A percentile compares a stretch with the other conserved stretches of the same genome.
Evolutionary conservation across 139 green algal species (phyloP).

Genomic region (Marvania coccoides): DNA sequence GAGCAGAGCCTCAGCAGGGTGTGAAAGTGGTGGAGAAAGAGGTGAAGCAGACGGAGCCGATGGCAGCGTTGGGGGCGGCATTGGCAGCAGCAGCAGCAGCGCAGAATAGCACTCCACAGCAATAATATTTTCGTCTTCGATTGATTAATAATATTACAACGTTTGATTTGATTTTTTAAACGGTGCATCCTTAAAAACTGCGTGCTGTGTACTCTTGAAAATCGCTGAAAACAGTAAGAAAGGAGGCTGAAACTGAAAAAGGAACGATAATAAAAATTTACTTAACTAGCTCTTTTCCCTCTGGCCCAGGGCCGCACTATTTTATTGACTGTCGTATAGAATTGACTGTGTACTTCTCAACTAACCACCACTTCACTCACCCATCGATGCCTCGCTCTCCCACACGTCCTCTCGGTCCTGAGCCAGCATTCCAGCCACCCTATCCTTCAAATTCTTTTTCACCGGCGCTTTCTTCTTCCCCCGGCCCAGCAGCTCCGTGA

Average conservation of each 20-base stretch:
- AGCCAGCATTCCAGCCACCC: slow-evolving; percentile 7
- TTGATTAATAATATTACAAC: background rate
- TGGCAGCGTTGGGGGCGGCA: background rate
- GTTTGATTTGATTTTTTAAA: background rate
- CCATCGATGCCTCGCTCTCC: background rate
- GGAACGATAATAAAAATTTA: background rate
- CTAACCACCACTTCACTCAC: background rate
- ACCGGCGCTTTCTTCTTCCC: background rate
- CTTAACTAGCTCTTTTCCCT: background rate
- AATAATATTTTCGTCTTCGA: too few species aligned
- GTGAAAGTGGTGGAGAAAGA: background rate
- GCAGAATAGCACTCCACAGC: background rate
- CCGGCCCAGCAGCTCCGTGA: background rate
- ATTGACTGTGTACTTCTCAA: background rate
- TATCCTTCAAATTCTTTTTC: slow-evolving; percentile 15
- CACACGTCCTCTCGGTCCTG: slow-evolving; percentile 20
- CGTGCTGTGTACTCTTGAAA: background rate
- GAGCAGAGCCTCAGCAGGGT: background rate
- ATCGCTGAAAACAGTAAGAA: background rate
- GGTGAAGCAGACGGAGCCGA: background rate
- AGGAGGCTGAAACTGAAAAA: background rate
- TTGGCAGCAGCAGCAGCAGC: background rate
- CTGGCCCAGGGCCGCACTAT: background rate
- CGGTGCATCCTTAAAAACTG: background rate
- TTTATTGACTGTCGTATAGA: too few species aligned